These are phyloP conservation scores for Bruguiera hainesii DNA, from an alignment of 441 rosid genomes.

Conservation along the genomic window DNA sequence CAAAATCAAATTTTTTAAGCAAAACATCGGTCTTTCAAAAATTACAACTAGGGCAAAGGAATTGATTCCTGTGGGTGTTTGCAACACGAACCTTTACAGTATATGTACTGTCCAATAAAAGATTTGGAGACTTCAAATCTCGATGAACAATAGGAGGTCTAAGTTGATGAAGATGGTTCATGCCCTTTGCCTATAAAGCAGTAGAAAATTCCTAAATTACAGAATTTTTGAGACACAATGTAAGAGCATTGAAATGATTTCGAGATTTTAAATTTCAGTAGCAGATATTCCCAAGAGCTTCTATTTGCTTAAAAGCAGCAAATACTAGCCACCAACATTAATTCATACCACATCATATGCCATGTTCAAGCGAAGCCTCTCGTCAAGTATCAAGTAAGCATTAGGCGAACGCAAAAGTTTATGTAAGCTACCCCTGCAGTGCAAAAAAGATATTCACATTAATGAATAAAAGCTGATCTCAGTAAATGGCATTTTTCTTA, in stretches of 20 bases:
- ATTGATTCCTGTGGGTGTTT: background rate
- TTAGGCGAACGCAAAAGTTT: conserved; percentile 76
- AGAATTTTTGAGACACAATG: conserved; percentile 1
- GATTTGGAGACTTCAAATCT: conserved; percentile 93
- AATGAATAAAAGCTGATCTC: background rate
- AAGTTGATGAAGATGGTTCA: conserved; percentile 91
- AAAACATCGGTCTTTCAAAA: background rate
- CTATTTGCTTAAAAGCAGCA: conserved; percentile 8
- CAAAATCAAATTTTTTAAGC: too few relatives aligned
- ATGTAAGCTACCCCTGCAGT: conserved; percentile 86
- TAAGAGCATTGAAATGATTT: background rate
- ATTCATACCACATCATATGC: conserved; percentile 86
- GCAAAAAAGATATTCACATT: conserved; percentile 19
- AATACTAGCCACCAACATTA: background rate
- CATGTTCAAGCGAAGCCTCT: conserved; percentile 79
- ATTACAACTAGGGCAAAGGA: background rate
- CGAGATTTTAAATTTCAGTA: background rate
- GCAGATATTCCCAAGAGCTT: conserved; percentile 1
- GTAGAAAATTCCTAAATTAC: conserved; percentile 11
- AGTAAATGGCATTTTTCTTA: background rate
- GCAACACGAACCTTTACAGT: conserved; percentile 65
- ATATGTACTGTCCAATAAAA: conserved; percentile 79
- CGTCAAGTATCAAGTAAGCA: conserved; percentile 62
- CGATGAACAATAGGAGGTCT: conserved; percentile 96
- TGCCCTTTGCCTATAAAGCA: conserved; percentile 79